Conservation (phyloP, 192 early-diverging fungal genomes). For the Cetraspora pellucida region DNA sequence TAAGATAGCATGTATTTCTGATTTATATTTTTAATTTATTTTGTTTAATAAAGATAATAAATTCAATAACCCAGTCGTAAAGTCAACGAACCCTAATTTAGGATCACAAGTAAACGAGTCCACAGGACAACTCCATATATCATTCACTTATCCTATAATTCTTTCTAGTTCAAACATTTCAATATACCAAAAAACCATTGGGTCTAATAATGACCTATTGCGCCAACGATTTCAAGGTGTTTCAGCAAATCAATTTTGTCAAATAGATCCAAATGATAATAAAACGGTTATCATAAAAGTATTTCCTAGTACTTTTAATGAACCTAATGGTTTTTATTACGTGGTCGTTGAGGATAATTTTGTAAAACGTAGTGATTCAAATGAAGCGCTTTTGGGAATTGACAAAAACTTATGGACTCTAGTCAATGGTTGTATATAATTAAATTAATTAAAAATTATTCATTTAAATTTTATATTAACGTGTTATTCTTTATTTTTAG, state of each 20-base stretch:
- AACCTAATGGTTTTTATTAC: not conserved
- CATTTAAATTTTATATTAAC: not conserved
- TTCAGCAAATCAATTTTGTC: not conserved
- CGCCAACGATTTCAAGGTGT: no score
- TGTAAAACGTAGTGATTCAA: not conserved
- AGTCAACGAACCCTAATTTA: no score
- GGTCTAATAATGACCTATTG: no score
- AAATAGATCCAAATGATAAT: not conserved
- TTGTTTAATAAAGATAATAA: no score
- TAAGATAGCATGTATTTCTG: no score
- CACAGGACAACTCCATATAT: no score
- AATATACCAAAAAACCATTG: no score
- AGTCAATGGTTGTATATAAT: not conserved
- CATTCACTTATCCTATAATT: no score
- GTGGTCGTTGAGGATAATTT: not conserved
- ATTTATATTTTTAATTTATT: no score
- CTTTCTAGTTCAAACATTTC: no score
- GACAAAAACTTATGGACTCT: not conserved
- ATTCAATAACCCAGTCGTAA: no score
- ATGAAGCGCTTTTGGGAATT: not conserved
- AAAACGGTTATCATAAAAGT: not conserved
- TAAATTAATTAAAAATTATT: not conserved
- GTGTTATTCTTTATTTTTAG: not conserved
- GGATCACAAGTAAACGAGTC: no score
- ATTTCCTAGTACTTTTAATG: not conserved